Evolutionary conservation across 2,329 filamentous ascomycete genomes (phyloP), one percentile per base, ranked within the genome.

Genomic region (Macrophomina pseudophaseolina): DNA sequence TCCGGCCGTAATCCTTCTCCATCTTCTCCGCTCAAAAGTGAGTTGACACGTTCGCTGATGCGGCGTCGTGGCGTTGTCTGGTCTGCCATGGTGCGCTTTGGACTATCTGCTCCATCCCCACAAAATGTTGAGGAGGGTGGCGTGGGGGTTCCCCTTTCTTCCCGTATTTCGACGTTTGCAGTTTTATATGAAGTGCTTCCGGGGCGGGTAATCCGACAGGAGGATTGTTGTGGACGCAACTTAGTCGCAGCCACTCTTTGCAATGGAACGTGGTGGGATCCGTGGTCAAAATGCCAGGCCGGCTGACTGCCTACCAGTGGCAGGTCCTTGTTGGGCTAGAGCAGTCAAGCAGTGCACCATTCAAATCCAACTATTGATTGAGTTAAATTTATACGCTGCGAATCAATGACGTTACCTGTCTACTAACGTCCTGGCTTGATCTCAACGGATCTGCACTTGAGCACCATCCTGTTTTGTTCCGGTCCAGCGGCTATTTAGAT

Each of bases 401-500:
- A 30, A 33, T 18, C 12, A n/a, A 33, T 60, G 56, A 9, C 28
- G 28, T 32, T 48, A 35, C 16, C n/a, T 18, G 16, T 59, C 23
- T 11, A 35, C n/a, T 46, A 46, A 30, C 28, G 23, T 30, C 54
- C 56, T 48, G n/a, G 56, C 5, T n/a, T 35, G 56, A 23, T 35
- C 42, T 23, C 52, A 12, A 60, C 30, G 5, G 30, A 60, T 33
- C 58, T 48, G 12, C 44, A 23, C 11, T 46, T 62, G 35, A 62
- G 28, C 35, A 62, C 44, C 49, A 38, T 62, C 58, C 44, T 49
- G 35, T 11, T 8, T 38, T n/a, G 23, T n/a, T 49, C 58, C 58
- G 58, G 33, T 62, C 58, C 58, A 62, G 58, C 58, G 58, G 58
- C 49, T 28, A 33, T 60, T 60, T 48, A n/a, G 28, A 9, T 32